Percentiles rank a stretch among this genome's conserved stretches.
Evolutionary conservation across 352 stramenopile species (phyloP).

Genomic region (Pythium periplocum): DNA sequence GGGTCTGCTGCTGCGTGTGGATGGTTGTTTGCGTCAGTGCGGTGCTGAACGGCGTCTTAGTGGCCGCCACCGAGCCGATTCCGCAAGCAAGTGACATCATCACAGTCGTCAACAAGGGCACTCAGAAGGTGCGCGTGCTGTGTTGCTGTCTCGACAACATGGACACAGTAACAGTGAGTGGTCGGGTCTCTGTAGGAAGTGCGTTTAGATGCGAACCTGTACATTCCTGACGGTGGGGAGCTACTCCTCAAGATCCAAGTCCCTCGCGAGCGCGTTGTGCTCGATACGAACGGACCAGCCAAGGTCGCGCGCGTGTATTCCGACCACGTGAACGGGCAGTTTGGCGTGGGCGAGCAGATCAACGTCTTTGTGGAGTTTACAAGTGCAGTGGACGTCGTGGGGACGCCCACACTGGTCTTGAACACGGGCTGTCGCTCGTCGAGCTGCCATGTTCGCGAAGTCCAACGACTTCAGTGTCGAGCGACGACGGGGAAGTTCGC

Average conservation of each 20-base stretch:
- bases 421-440: constrained; percentile 49
- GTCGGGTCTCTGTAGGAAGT: constrained; percentile 24
- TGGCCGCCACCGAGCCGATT: constrained; percentile 30
- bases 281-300: constrained; percentile 44
- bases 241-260: constrained; percentile 63
- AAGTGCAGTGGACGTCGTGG: constrained; percentile 53
- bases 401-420: constrained; percentile 39
- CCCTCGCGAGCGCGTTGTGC: constrained; percentile 38
- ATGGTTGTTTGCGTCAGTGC: too few relatives aligned
- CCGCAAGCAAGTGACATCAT: constrained; percentile 46
- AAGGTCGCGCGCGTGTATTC: constrained; percentile 69
- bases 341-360: constrained; percentile 59
- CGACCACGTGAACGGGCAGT: constrained; percentile 29
- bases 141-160: not conserved
- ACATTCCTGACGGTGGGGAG: constrained; percentile 67
- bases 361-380: constrained; percentile 69
- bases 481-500: constrained; percentile 63
- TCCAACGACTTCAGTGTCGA: constrained; percentile 57
- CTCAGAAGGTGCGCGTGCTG: constrained; percentile 25
- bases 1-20: too few relatives aligned
- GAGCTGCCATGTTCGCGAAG: constrained; percentile 44
- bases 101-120: constrained; percentile 37
- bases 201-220: constrained; percentile 59
- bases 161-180: not conserved
- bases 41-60: not conserved